A percentile compares a stretch with the other conserved stretches of the same genome.
These are phyloP conservation scores for Ogataea zsoltii DNA, from an alignment of 805 yeast species.

Conservation along the genomic window DNA sequence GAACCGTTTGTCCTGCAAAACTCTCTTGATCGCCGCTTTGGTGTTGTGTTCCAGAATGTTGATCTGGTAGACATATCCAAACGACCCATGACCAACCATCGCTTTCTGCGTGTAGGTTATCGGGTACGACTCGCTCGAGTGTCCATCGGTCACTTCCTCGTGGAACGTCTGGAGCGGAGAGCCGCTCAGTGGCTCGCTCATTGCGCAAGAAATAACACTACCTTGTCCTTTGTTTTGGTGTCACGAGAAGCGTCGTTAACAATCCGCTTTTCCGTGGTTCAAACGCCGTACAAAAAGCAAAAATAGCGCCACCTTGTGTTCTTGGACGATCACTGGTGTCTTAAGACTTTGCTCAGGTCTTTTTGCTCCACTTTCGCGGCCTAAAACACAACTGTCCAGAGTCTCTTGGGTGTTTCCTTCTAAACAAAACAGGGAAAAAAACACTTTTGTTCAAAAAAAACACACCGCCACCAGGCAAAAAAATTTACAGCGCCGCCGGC, in stretches of 20 bases:
- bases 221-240: neutral
- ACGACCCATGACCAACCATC: conserved; percentile 99
- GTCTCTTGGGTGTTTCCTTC: neutral
- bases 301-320: neutral
- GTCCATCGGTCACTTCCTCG: conserved; percentile 73
- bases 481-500: conserved; percentile 1
- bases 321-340: neutral
- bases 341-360: neutral
- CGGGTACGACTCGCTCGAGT: conserved; percentile 58
- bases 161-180: conserved; percentile 37
- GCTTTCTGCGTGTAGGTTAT: conserved; percentile 79
- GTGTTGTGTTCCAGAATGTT: conserved; percentile 71
- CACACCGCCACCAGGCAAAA: conserved; percentile 7
- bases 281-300: neutral
- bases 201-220: conserved; percentile 5
- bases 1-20: conserved; percentile 93
- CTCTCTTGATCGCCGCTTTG: conserved; percentile 91
- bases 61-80: conserved; percentile 95
- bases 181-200: conserved; percentile 9
- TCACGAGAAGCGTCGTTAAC: neutral
- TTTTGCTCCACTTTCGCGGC: neutral
- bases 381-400: neutral
- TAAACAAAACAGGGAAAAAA: conserved; percentile 1
- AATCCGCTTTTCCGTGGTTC: neutral
- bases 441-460: conserved; percentile 1